These are phyloP conservation scores for Didymella pomorum DNA, from an alignment of 2,329 filamentous ascomycete genomes.

Conservation along the genomic window DNA sequence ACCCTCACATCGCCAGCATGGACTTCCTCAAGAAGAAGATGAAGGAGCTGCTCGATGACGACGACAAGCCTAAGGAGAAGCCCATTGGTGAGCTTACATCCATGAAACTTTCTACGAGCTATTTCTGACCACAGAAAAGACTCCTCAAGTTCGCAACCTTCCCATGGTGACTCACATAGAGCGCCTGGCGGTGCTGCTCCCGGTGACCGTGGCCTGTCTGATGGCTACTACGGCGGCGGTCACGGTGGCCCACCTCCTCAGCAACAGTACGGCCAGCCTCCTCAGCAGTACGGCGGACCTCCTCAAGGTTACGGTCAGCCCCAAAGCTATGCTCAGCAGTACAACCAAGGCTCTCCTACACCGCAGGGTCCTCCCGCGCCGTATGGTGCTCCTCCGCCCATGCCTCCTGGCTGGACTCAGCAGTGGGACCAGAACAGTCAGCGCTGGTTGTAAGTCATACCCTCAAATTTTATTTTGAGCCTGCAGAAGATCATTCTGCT, in stretches of 20 bases:
- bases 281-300: slow-evolving; percentile 37
- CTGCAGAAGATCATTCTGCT: no score
- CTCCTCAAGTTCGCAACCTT: slow-evolving; percentile 12
- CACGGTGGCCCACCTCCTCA: slow-evolving; percentile 25
- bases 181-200: slow-evolving; percentile 28
- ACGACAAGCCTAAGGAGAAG: slow-evolving; percentile 45
- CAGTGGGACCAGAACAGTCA: slow-evolving; percentile 69
- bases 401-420: slow-evolving; percentile 64
- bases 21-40: slow-evolving; percentile 59
- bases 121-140: slow-evolving; percentile 4
- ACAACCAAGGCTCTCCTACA: slow-evolving; percentile 34
- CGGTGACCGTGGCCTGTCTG: slow-evolving; percentile 33
- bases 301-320: slow-evolving; percentile 36
- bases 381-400: slow-evolving; percentile 62
- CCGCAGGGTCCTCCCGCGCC: slow-evolving; percentile 43
- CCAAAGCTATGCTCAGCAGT: slow-evolving; percentile 36
- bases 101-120: background rate
- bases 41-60: slow-evolving; percentile 55
- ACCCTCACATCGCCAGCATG: slow-evolving; percentile 38
- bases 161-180: slow-evolving; percentile 21
- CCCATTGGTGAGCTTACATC: slow-evolving; percentile 21
- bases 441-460: slow-evolving; percentile 59
- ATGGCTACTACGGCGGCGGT: slow-evolving; percentile 30
- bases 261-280: slow-evolving; percentile 23
- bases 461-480: no score